Evolutionary conservation across 306 rosid genomes (phyloP).

Genomic region (Pyrus pyrifolia): DNA sequence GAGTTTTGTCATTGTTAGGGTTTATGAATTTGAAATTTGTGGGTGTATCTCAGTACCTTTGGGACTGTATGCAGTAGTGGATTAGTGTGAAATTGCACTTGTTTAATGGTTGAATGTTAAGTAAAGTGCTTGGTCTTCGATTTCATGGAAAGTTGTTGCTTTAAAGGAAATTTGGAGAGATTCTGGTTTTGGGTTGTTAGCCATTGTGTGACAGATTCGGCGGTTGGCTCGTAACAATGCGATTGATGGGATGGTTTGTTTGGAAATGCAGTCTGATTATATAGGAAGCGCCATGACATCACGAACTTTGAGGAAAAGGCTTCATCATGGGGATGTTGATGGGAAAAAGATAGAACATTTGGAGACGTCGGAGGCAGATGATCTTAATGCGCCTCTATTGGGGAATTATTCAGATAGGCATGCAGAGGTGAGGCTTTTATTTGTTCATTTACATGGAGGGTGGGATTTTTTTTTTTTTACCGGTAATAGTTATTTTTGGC

Average conservation of each 20-base stretch:
- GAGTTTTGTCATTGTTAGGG: neutral
- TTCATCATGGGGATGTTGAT: slow-evolving; percentile 79
- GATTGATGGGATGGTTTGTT: neutral
- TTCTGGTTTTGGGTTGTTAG: neutral
- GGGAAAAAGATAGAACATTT: slow-evolving; percentile 51
- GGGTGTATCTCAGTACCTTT: neutral
- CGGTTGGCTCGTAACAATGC: neutral
- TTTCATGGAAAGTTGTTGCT: neutral
- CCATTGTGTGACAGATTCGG: neutral
- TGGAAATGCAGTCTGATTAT: slow-evolving; percentile 25
- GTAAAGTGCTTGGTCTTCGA: neutral
- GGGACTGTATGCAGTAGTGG: neutral
- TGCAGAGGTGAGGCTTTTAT: slow-evolving; percentile 34
- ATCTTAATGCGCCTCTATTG: slow-evolving; percentile 59
- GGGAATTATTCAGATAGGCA: slow-evolving; percentile 33
- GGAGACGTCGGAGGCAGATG: slow-evolving; percentile 33
- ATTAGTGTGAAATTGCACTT: neutral
- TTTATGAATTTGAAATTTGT: neutral
- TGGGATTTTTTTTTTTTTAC: neutral
- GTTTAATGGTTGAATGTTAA: neutral
- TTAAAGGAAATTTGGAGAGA: neutral
- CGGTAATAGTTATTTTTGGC: neutral
- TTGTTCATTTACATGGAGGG: neutral
- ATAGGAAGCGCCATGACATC: slow-evolving; percentile 41
- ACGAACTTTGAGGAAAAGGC: slow-evolving; percentile 72